A percentile compares a stretch with the other conserved stretches of the same genome.
Conservation (phyloP, 257 asterid species). For the Henckelia pumila region DNA sequence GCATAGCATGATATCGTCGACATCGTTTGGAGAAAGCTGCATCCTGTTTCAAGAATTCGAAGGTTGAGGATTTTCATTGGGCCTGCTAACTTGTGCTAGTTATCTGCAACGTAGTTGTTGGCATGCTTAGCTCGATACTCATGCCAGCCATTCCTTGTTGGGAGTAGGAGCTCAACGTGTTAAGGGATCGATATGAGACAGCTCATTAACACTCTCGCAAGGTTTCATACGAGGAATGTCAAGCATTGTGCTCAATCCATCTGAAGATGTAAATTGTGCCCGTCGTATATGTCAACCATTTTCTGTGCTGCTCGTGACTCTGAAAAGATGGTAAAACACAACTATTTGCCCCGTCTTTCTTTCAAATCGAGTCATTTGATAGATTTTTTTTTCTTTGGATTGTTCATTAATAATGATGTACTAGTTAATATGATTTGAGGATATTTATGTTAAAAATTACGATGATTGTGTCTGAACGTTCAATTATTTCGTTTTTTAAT, state of each 20-base stretch:
- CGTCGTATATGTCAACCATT: neutral
- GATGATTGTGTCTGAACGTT: neutral
- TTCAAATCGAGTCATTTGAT: neutral
- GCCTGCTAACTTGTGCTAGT: neutral
- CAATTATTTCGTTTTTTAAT: neutral
- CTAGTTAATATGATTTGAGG: neutral
- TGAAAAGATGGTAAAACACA: neutral
- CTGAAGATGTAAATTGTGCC: neutral
- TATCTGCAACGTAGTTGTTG: neutral
- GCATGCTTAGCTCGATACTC: neutral
- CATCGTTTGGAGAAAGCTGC: slow-evolving; percentile 16
- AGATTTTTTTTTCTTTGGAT: neutral
- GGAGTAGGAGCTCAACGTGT: neutral
- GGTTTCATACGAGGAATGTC: neutral
- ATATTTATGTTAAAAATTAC: neutral
- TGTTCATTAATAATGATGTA: neutral
- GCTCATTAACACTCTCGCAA: neutral
- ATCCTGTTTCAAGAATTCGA: slow-evolving; percentile 3
- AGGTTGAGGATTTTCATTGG: slow-evolving; percentile 3
- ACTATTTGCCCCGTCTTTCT: neutral
- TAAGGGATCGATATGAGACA: neutral
- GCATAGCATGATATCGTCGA: neutral
- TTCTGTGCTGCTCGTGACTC: neutral
- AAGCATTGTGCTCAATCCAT: neutral
- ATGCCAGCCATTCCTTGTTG: neutral